phyloP scores from a whole-genome alignment of 2,329 filamentous ascomycete species.

The Penicillium sp. region DNA sequence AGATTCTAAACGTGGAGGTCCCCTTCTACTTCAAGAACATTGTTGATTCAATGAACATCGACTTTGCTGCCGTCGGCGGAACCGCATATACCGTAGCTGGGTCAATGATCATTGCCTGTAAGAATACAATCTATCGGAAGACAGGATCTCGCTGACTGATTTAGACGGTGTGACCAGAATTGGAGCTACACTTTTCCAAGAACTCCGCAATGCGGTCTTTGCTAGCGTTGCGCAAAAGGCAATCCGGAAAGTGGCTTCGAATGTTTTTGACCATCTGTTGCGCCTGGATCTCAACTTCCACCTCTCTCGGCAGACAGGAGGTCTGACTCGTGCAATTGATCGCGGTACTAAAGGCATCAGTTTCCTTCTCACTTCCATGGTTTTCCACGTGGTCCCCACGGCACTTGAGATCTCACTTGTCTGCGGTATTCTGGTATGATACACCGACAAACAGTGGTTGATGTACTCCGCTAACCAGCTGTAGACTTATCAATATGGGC shows the following conservation, averaged over 20 bases:
- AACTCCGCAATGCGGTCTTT: slow-evolving; percentile 92
- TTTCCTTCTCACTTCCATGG: slow-evolving; percentile 95
- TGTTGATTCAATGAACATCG: slow-evolving; percentile 95
- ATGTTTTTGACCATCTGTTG: slow-evolving; percentile 87
- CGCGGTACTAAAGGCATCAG: slow-evolving; percentile 97
- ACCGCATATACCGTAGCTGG: slow-evolving; percentile 86
- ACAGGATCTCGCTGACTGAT: neutral
- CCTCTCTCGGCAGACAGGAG: slow-evolving; percentile 88
- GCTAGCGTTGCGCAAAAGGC: slow-evolving; percentile 96
- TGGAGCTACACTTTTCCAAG: slow-evolving; percentile 84
- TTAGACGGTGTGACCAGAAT: slow-evolving; percentile 79
- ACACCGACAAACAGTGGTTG: neutral
- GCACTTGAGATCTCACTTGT: slow-evolving; percentile 92
- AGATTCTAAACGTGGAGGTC: slow-evolving; percentile 88
- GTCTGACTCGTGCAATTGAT: slow-evolving; percentile 88
- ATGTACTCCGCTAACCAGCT: slow-evolving; percentile 13
- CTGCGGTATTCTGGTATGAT: slow-evolving; percentile 73
- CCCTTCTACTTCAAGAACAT: slow-evolving; percentile 99
- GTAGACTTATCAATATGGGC: slow-evolving; percentile 87
- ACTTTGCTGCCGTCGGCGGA: slow-evolving; percentile 79
- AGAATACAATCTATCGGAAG: slow-evolving; percentile 24
- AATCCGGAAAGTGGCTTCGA: slow-evolving; percentile 82
- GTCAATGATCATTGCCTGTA: slow-evolving; percentile 84
- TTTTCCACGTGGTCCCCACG: slow-evolving; percentile 93
- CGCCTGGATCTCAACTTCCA: slow-evolving; percentile 91